A percentile compares a stretch with the other conserved stretches of the same genome.
Conservation (phyloP, 2,329 filamentous ascomycete species). For the Fusarium longipes region DNA sequence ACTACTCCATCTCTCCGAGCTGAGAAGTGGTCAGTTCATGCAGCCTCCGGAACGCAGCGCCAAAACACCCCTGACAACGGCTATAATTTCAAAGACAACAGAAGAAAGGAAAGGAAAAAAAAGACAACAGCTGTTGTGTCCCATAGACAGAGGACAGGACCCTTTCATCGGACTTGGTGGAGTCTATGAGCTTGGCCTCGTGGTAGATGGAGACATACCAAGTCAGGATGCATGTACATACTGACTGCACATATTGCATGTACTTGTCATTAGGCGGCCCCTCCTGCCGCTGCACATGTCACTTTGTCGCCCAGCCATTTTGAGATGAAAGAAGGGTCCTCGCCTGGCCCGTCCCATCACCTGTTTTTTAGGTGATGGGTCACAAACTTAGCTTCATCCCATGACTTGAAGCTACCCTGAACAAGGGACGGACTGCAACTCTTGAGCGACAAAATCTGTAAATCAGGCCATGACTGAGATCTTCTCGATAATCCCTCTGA, state of each 20-base stretch:
- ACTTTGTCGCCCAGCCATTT: conserved; percentile 25
- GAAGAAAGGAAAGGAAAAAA: neutral
- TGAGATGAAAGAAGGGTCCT: conserved; percentile 25
- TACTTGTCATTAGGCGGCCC: conserved; percentile 20
- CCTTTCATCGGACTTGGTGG: conserved; percentile 25
- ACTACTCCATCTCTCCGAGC: conserved; percentile 6
- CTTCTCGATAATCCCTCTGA: conserved; percentile 3
- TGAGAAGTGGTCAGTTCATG: conserved; percentile 42
- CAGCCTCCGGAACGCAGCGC: conserved; percentile 29
- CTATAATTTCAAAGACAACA: neutral
- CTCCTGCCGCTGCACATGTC: conserved; percentile 21
- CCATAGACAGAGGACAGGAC: conserved; percentile 14
- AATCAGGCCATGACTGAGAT: conserved; percentile 27
- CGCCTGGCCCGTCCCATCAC: conserved; percentile 20
- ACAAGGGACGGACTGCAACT: conserved; percentile 9
- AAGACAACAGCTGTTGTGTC: conserved; percentile 13
- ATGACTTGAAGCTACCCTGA: conserved; percentile 35
- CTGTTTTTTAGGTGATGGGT: conserved; percentile 32
- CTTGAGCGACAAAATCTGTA: conserved; percentile 10
- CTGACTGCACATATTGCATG: neutral
- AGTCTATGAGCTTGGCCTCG: conserved; percentile 25
- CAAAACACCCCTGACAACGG: conserved; percentile 10
- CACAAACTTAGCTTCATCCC: conserved; percentile 27
- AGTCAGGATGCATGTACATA: neutral
- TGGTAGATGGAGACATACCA: conserved; percentile 17